phyloP scores from a whole-genome alignment of 1,139 yeast species.

The Sugiyamaella xylanicola region DNA sequence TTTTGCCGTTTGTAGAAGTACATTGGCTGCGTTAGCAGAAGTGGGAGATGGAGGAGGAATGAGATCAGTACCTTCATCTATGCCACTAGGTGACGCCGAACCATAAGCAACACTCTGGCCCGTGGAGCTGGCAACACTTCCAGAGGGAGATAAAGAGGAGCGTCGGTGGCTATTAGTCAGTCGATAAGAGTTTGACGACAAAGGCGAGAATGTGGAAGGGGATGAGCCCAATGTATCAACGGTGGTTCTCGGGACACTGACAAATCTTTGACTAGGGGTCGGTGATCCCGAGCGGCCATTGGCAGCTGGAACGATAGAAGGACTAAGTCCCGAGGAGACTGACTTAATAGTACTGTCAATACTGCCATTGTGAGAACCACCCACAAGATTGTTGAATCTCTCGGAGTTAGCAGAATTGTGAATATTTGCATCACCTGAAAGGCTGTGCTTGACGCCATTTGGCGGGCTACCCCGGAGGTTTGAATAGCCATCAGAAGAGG shows the following conservation, averaged over 20 bases:
- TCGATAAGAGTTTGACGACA: conserved; percentile 8
- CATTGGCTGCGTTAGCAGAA: conserved; percentile 20
- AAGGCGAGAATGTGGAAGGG: conserved; percentile 13
- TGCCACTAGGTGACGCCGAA: not conserved
- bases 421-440: not conserved
- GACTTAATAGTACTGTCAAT: not conserved
- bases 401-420: not conserved
- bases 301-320: not conserved
- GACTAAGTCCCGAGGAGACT: not conserved
- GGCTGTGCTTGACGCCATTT: not conserved
- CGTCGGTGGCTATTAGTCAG: not conserved
- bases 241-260: conserved; percentile 15
- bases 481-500: conserved; percentile 9
- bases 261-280: conserved; percentile 5
- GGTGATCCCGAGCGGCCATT: conserved; percentile 8
- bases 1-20: conserved; percentile 12
- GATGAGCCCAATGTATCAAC: conserved; percentile 14
- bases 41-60: conserved; percentile 18
- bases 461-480: conserved; percentile 16
- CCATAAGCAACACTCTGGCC: not conserved
- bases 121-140: conserved; percentile 5
- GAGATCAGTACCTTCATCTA: conserved; percentile 11
- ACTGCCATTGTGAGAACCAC: not conserved
- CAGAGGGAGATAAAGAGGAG: conserved; percentile 13
- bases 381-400: not conserved